Percentiles rank a stretch among this genome's conserved stretches.
Conservation (phyloP, 169 alveolate species). For the Cryptosporidium felis region DNA sequence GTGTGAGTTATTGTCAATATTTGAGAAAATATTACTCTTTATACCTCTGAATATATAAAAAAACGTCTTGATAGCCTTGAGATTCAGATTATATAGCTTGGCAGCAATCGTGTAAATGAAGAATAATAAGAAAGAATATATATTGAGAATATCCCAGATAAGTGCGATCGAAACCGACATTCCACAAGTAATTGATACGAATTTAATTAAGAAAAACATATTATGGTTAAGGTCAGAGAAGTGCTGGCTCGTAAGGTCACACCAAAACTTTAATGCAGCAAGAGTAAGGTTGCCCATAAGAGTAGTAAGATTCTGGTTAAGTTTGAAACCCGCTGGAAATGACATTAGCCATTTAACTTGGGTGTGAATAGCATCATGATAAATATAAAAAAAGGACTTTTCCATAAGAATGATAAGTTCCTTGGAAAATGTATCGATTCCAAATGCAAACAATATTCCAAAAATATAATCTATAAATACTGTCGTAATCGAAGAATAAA, state of each 20-base stretch:
- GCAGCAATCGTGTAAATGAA: constrained; percentile 40
- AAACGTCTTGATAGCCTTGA: constrained; percentile 50
- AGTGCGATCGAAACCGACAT: constrained; percentile 53
- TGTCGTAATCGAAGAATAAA: constrained; percentile 38
- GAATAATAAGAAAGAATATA: constrained; percentile 32
- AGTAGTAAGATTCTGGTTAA: constrained; percentile 43
- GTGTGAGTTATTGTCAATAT: constrained; percentile 45
- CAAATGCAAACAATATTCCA: constrained; percentile 43
- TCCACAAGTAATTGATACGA: constrained; percentile 43
- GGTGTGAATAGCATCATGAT: constrained; percentile 63
- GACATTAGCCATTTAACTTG: constrained; percentile 68
- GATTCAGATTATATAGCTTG: constrained; percentile 20
- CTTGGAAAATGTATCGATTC: constrained; percentile 32
- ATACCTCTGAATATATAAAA: constrained; percentile 38
- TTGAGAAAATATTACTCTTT: constrained; percentile 50
- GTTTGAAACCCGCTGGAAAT: constrained; percentile 56
- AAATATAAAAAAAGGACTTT: constrained; percentile 31
- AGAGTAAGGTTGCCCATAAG: constrained; percentile 35
- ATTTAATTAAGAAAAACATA: constrained; percentile 44
- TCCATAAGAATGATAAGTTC: constrained; percentile 37
- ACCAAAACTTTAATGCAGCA: constrained; percentile 62
- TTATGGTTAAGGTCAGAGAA: constrained; percentile 55
- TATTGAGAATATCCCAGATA: constrained; percentile 62
- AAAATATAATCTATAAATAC: constrained; percentile 32
- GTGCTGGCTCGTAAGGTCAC: constrained; percentile 50